These are phyloP conservation scores for Amaranthus hypochondriacus DNA, from an alignment of 148 eudicot genomes.

Conservation along the genomic window DNA sequence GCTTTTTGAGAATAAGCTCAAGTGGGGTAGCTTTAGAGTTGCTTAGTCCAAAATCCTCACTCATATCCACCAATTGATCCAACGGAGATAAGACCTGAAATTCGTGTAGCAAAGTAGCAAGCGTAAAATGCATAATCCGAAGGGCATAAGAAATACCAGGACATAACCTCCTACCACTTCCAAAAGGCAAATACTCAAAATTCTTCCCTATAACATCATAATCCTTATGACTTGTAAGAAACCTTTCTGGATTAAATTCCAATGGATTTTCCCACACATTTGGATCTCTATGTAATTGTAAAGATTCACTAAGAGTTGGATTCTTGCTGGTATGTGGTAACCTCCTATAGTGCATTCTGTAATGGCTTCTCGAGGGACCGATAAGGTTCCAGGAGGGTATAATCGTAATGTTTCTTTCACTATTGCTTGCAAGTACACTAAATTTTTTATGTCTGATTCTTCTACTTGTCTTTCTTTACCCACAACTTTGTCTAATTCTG, in stretches of 20 bases:
- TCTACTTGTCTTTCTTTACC: slow-evolving; percentile 20
- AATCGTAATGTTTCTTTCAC: slow-evolving; percentile 37
- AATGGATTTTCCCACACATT: slow-evolving; percentile 29
- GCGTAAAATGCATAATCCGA: slow-evolving; percentile 13
- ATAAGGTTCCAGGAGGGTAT: slow-evolving; percentile 35
- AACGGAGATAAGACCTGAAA: slow-evolving; percentile 8
- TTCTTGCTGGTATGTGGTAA: slow-evolving; percentile 25
- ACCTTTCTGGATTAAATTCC: slow-evolving; percentile 34
- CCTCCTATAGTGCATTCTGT: slow-evolving; percentile 29
- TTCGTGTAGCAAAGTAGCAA: slow-evolving; percentile 25
- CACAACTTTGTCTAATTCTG: slow-evolving; percentile 21
- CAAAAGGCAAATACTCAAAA: slow-evolving; percentile 31
- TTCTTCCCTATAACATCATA: slow-evolving; percentile 20
- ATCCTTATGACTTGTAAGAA: slow-evolving; percentile 13
- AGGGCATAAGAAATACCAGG: slow-evolving; percentile 28
- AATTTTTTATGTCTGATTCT: slow-evolving; percentile 24
- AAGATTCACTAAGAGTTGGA: slow-evolving; percentile 24
- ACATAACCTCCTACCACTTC: slow-evolving; percentile 32
- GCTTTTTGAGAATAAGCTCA: neutral
- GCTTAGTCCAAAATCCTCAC: neutral
- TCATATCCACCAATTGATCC: neutral
- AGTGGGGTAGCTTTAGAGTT: slow-evolving; percentile 2
- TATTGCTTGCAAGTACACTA: slow-evolving; percentile 35
- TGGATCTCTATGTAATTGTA: slow-evolving; percentile 39
- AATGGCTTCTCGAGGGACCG: slow-evolving; percentile 28